Conservation (phyloP, 73 alveolate species). For the Blepharisma japonicum region DNA sequence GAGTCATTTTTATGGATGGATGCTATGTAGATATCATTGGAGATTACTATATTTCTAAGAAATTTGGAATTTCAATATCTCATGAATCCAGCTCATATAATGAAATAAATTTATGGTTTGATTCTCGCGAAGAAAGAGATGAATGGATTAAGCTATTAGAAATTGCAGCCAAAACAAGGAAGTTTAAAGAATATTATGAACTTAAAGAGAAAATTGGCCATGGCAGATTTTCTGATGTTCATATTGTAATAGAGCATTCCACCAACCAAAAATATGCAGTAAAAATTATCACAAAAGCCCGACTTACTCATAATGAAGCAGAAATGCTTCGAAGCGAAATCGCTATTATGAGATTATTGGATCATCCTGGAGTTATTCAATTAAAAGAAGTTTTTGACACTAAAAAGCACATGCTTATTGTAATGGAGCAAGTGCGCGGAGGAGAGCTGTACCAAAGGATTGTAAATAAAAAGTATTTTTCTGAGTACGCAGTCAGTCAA, state of each 20-base stretch:
- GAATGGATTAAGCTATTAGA: slow-evolving; percentile 15
- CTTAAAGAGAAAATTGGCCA: slow-evolving; percentile 25
- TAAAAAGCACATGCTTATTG: not conserved
- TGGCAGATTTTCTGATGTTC: slow-evolving; percentile 26
- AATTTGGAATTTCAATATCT: slow-evolving; percentile 11
- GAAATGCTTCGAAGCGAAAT: slow-evolving; percentile 39
- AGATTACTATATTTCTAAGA: not conserved
- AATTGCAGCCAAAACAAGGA: not conserved
- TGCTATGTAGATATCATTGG: slow-evolving; percentile 28
- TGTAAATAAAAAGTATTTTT: not conserved
- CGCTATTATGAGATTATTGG: not conserved
- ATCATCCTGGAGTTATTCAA: not conserved
- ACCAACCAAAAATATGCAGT: slow-evolving; percentile 20
- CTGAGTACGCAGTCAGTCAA: not conserved
- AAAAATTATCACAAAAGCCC: slow-evolving; percentile 3
- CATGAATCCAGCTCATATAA: not conserved
- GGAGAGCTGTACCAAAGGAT: not conserved
- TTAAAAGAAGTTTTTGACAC: not conserved
- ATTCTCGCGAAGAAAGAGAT: slow-evolving; percentile 25
- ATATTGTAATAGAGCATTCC: not conserved
- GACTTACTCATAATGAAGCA: not conserved
- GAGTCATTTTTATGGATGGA: slow-evolving; percentile 17
- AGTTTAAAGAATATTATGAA: slow-evolving; percentile 17
- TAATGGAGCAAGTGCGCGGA: not conserved
- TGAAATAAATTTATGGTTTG: slow-evolving; percentile 17